Conservation (phyloP, 257 asterid species). For the Fraxinus pennsylvanica region DNA sequence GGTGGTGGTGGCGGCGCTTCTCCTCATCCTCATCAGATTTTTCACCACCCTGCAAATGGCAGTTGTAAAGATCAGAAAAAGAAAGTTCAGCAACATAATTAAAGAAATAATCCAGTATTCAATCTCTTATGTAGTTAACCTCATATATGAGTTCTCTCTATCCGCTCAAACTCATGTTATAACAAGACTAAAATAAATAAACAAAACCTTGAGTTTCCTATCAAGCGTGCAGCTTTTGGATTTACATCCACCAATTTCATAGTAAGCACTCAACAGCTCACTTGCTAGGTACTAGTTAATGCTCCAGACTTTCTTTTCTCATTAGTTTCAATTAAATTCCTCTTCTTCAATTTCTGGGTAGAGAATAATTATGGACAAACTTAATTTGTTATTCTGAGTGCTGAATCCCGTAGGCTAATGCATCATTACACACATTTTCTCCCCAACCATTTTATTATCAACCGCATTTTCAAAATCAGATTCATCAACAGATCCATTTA, state of each 20-base stretch:
- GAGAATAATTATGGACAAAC: too few species aligned
- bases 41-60: conserved; percentile 39
- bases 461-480: background rate
- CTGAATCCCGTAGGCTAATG: background rate
- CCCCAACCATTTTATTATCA: background rate
- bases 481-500: too few species aligned
- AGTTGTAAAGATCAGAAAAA: background rate
- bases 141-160: background rate
- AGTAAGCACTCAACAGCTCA: too few species aligned
- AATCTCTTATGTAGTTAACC: background rate
- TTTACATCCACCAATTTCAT: too few species aligned
- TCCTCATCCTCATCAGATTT: conserved; percentile 36
- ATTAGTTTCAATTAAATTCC: too few species aligned
- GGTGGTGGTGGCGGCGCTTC: conserved; percentile 15
- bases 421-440: background rate
- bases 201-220: background rate
- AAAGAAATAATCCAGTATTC: background rate
- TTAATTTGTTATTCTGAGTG: too few species aligned
- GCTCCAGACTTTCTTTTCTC: too few species aligned
- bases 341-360: too few species aligned
- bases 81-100: background rate
- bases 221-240: background rate
- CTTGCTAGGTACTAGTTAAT: too few species aligned
- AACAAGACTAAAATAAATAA: background rate
- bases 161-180: background rate